Conservation (phyloP, 2,329 filamentous ascomycete genomes). For the Neopestalotiopsis rosae region DNA sequence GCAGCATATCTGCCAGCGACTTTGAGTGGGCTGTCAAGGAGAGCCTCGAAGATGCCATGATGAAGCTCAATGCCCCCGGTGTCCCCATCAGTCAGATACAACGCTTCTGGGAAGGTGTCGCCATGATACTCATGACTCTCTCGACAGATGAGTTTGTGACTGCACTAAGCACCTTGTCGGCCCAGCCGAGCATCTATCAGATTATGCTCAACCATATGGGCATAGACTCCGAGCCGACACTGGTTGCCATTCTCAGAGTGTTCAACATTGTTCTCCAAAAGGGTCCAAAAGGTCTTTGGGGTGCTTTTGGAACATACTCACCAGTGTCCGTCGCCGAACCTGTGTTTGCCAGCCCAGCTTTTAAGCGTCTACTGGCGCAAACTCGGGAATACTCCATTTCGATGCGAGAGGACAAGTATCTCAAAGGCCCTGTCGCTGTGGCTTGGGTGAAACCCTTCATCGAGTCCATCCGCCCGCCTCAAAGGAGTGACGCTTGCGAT, state of each 20-base stretch:
- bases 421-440: constrained; percentile 67
- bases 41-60: constrained; percentile 71
- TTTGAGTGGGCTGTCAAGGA: constrained; percentile 89
- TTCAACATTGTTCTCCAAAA: constrained; percentile 76
- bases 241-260: constrained; percentile 73
- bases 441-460: constrained; percentile 83
- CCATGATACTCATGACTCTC: constrained; percentile 75
- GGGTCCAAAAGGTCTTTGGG: constrained; percentile 84
- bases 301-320: constrained; percentile 81
- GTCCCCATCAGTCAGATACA: constrained; percentile 56
- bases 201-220: constrained; percentile 62
- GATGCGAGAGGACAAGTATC: constrained; percentile 55
- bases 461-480: constrained; percentile 74
- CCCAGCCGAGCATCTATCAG: constrained; percentile 74
- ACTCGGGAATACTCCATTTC: constrained; percentile 61
- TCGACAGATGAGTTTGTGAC: constrained; percentile 77
- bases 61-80: constrained; percentile 59
- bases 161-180: constrained; percentile 78
- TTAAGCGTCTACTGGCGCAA: constrained; percentile 65
- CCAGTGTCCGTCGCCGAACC: constrained; percentile 83
- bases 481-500: constrained; percentile 80
- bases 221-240: constrained; percentile 58
- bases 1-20: constrained; percentile 70
- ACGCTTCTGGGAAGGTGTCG: constrained; percentile 80
- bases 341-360: constrained; percentile 75